Evolutionary conservation across 129 eudicot genomes (phyloP).

Genomic region (Deinandra increscens): DNA sequence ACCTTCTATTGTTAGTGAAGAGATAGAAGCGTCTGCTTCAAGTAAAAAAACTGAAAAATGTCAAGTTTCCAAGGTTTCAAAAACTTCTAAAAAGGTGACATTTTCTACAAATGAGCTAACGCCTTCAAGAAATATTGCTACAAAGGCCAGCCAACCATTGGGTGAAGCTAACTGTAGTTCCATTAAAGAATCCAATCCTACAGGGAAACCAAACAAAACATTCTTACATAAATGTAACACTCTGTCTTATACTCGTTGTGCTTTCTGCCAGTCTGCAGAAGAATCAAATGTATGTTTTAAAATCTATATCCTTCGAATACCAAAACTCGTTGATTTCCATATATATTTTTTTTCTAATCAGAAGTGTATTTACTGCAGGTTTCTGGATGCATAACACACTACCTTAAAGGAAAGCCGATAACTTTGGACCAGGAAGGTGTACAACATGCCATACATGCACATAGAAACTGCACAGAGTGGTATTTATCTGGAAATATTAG

Average conservation of each 20-base stretch:
- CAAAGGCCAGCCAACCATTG: constrained; percentile 22
- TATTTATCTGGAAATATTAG: constrained; percentile 26
- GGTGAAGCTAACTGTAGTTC: constrained; percentile 16
- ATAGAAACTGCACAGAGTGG: constrained; percentile 85
- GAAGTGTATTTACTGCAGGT: constrained; percentile 41
- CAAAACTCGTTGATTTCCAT: not conserved
- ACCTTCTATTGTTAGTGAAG: constrained; percentile 10
- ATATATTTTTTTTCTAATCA: constrained; percentile 4
- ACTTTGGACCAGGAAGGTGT: constrained; percentile 37
- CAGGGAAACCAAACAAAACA: constrained; percentile 13
- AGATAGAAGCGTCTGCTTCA: constrained; percentile 19
- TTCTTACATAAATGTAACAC: constrained; percentile 46
- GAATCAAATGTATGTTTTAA: constrained; percentile 58
- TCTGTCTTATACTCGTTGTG: constrained; percentile 39
- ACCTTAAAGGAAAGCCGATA: constrained; percentile 67
- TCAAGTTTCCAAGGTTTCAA: constrained; percentile 13
- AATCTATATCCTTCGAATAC: not conserved
- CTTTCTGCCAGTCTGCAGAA: constrained; percentile 67
- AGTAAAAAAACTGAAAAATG: constrained; percentile 7
- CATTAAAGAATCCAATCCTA: constrained; percentile 8
- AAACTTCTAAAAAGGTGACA: constrained; percentile 33
- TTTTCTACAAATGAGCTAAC: constrained; percentile 26
- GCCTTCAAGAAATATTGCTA: constrained; percentile 18
- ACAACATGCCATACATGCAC: constrained; percentile 55
- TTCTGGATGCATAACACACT: constrained; percentile 76